Conservation (phyloP, 2,329 filamentous ascomycete species). For the Cladophialophora chaetospira region DNA sequence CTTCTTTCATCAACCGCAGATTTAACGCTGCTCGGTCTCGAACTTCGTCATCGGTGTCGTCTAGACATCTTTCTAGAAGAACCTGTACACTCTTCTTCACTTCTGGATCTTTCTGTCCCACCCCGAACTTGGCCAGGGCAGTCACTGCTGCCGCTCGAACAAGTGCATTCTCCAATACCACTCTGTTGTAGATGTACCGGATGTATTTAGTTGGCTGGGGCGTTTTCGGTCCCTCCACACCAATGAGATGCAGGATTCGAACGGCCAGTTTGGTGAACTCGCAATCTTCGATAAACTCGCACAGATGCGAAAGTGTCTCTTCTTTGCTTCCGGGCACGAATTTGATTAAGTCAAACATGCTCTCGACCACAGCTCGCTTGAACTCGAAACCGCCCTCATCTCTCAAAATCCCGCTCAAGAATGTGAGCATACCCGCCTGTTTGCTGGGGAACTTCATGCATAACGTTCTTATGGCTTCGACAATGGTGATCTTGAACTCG, state of each 20-base stretch:
- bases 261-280: slow-evolving; percentile 98
- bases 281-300: slow-evolving; percentile 99
- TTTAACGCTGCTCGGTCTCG: slow-evolving; percentile 93
- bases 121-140: slow-evolving; percentile 93
- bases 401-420: slow-evolving; percentile 92
- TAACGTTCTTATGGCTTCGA: slow-evolving; percentile 93
- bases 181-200: slow-evolving; percentile 97
- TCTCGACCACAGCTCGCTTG: slow-evolving; percentile 95
- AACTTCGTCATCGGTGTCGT: slow-evolving; percentile 97
- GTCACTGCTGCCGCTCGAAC: slow-evolving; percentile 94
- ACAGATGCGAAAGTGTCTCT: slow-evolving; percentile 87
- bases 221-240: slow-evolving; percentile 91
- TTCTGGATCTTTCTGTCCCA: slow-evolving; percentile 92
- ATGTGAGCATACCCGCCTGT: slow-evolving; percentile 95
- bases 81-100: slow-evolving; percentile 95
- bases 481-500: slow-evolving; percentile 99
- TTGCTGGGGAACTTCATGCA: slow-evolving; percentile 98
- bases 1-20: slow-evolving; percentile 85
- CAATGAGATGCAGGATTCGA: slow-evolving; percentile 89
- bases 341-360: slow-evolving; percentile 99
- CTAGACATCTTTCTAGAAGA: slow-evolving; percentile 86
- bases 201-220: slow-evolving; percentile 98
- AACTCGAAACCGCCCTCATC: slow-evolving; percentile 99
- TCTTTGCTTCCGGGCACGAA: slow-evolving; percentile 88
- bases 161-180: slow-evolving; percentile 95